phyloP scores from a whole-genome alignment of 2,329 filamentous ascomycete species.

The Zasmidium angulare region DNA sequence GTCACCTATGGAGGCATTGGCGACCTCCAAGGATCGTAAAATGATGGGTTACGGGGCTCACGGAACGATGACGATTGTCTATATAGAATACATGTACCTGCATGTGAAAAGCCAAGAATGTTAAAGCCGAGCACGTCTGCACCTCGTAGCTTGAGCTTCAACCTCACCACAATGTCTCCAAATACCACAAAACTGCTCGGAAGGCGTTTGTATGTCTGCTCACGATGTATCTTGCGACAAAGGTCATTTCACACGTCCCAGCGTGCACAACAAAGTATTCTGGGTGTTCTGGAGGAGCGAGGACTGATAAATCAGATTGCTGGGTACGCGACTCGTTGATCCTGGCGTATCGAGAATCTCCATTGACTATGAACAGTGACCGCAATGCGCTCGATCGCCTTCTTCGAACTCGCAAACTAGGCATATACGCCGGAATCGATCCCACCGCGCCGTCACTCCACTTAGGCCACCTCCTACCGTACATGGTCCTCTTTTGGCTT shows the following conservation, averaged over 20 bases:
- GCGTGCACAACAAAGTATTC: slow-evolving; percentile 30
- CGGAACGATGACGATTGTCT: background rate
- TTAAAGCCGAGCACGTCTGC: background rate
- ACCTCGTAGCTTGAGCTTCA: background rate
- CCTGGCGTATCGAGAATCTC: background rate
- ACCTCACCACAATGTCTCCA: background rate
- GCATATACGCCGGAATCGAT: slow-evolving; percentile 78
- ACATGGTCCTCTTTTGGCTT: slow-evolving; percentile 84
- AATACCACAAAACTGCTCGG: background rate
- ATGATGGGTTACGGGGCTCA: background rate
- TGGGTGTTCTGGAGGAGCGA: slow-evolving; percentile 67
- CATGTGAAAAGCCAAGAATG: background rate
- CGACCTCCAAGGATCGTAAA: slow-evolving; percentile 47
- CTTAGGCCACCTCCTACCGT: slow-evolving; percentile 74
- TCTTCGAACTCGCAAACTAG: slow-evolving; percentile 65
- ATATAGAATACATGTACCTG: background rate
- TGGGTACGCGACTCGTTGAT: slow-evolving; percentile 56
- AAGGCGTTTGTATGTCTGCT: slow-evolving; percentile 7
- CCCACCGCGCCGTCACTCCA: slow-evolving; percentile 79
- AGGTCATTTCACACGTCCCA: background rate
- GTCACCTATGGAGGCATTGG: slow-evolving; percentile 62
- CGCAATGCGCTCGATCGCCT: slow-evolving; percentile 60
- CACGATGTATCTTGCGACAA: slow-evolving; percentile 4
- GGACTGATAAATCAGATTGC: slow-evolving; percentile 73
- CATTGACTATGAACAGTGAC: slow-evolving; percentile 30